A percentile compares a stretch with the other conserved stretches of the same genome.
Conservation (phyloP, 106 monocot species). For the Ottelia alismoides region DNA sequence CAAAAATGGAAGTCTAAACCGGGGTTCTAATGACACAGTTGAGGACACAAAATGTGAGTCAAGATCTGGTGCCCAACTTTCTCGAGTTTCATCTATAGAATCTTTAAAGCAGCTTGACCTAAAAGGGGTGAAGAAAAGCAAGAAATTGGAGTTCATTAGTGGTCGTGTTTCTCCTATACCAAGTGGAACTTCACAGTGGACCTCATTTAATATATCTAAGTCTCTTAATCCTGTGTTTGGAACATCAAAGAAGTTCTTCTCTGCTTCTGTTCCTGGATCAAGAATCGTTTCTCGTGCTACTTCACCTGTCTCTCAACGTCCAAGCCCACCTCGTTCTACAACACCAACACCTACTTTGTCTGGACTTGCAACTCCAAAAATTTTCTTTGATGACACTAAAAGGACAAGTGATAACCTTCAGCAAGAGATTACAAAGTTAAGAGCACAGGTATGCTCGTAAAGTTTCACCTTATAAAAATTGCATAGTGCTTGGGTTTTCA, state of each 20-base stretch:
- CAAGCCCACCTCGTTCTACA: constrained; percentile 85
- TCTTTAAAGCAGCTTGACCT: constrained; percentile 64
- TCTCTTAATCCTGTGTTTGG: constrained; percentile 94
- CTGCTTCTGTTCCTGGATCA: constrained; percentile 95
- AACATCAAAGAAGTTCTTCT: constrained; percentile 86
- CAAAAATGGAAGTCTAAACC: constrained; percentile 36
- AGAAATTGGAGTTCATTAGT: constrained; percentile 80
- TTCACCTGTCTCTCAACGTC: constrained; percentile 68
- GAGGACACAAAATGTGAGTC: constrained; percentile 70
- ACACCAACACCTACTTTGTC: constrained; percentile 91
- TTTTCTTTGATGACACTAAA: constrained; percentile 40
- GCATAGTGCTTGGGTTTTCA: not conserved
- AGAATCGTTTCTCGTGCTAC: constrained; percentile 93
- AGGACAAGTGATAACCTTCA: constrained; percentile 43
- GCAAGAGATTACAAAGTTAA: constrained; percentile 66
- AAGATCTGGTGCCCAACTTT: constrained; percentile 38
- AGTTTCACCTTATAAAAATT: not conserved
- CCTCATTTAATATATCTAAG: constrained; percentile 57
- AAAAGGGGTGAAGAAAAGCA: constrained; percentile 60
- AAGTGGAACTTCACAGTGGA: constrained; percentile 60
- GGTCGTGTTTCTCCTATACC: constrained; percentile 81
- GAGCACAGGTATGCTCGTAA: constrained; percentile 64
- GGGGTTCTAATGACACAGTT: constrained; percentile 32
- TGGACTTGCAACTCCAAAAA: constrained; percentile 62
- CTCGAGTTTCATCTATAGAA: constrained; percentile 72